These are phyloP conservation scores for Ceratobasidium sp. DNA, from an alignment of 1,284 basidiomycete species.

Conservation along the genomic window DNA sequence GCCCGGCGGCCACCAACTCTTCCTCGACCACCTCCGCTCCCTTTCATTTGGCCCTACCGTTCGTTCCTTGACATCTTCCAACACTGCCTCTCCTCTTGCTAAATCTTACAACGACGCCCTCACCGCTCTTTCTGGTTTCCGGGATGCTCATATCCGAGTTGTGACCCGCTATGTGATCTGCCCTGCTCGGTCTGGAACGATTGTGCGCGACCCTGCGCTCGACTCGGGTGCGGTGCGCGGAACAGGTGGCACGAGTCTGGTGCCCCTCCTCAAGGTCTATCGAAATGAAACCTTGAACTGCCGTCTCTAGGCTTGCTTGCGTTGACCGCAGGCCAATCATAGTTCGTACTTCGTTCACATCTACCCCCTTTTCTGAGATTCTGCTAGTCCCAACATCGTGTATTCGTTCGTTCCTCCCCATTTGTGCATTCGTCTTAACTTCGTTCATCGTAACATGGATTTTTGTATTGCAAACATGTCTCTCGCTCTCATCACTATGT, in stretches of 20 bases:
- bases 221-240: slow-evolving; percentile 54
- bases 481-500: slow-evolving; percentile 8
- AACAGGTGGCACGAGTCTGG: slow-evolving; percentile 64
- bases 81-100: slow-evolving; percentile 51
- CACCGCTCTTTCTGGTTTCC: slow-evolving; percentile 79
- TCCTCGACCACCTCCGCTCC: slow-evolving; percentile 63
- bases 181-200: slow-evolving; percentile 53
- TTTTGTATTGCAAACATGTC: slow-evolving; percentile 31
- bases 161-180: slow-evolving; percentile 63
- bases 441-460: slow-evolving; percentile 37
- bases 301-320: slow-evolving; percentile 18
- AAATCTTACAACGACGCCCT: slow-evolving; percentile 80
- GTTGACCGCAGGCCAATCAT: slow-evolving; percentile 9
- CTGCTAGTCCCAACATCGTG: neutral
- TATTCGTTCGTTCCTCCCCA: slow-evolving; percentile 17
- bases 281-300: slow-evolving; percentile 37
- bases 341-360: slow-evolving; percentile 23
- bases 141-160: slow-evolving; percentile 75
- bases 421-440: slow-evolving; percentile 22
- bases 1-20: slow-evolving; percentile 65
- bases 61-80: slow-evolving; percentile 54
- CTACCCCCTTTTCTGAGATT: neutral
- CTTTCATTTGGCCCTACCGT: slow-evolving; percentile 53
- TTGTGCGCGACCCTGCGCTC: slow-evolving; percentile 47
- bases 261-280: slow-evolving; percentile 61